phyloP scores from a whole-genome alignment of 305 asterid genomes.

The Fraxinus paxiana region DNA sequence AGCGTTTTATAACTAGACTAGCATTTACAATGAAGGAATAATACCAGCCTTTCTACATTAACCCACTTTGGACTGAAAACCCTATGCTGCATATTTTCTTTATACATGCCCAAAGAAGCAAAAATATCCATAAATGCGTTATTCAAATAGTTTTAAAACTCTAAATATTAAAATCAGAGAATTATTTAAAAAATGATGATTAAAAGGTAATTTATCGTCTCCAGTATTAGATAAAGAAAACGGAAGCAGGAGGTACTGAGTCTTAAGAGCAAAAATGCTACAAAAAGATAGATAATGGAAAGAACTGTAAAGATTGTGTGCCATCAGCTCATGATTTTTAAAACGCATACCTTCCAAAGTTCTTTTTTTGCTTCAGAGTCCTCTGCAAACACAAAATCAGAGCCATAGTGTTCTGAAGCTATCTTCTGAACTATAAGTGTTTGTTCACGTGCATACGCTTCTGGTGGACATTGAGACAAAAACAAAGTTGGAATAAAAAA shows the following conservation, averaged over 20 bases:
- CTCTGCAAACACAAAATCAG: constrained; percentile 86
- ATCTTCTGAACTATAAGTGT: constrained; percentile 81
- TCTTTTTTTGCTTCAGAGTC: constrained; percentile 86
- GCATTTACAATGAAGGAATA: not conserved
- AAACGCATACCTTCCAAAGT: constrained; percentile 73
- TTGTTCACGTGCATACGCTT: constrained; percentile 87
- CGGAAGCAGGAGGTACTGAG: not conserved
- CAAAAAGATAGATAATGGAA: not conserved
- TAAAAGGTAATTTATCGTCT: not conserved
- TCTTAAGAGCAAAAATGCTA: not conserved
- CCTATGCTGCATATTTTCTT: not conserved
- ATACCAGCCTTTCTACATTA: not conserved
- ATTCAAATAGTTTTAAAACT: not conserved
- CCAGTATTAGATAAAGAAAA: not conserved
- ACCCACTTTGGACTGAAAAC: not conserved
- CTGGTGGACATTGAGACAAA: constrained; percentile 39
- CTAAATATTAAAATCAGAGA: not conserved
- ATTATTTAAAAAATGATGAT: not conserved
- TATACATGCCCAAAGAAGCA: not conserved
- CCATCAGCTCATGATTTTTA: not conserved
- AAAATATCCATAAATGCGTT: not conserved
- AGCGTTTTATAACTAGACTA: not conserved
- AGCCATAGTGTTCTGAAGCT: constrained; percentile 77
- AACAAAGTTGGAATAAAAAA: constrained; percentile 11
- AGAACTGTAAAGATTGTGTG: not conserved